Evolutionary conservation across 148 eudicot genomes (phyloP).

Genomic region (Rhododendron ferrugineum): DNA sequence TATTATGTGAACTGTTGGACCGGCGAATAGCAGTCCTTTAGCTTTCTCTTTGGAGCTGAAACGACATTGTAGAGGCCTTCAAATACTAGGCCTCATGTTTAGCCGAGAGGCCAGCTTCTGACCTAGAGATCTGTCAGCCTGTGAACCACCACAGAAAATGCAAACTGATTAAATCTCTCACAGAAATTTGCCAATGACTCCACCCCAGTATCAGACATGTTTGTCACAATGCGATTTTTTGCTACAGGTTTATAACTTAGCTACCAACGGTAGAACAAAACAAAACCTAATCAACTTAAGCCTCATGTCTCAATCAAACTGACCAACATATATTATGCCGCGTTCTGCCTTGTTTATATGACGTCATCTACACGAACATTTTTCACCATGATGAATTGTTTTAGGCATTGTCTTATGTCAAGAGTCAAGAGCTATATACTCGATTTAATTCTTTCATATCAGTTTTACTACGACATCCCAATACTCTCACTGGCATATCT

Average conservation of each 20-base stretch:
- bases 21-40: background rate
- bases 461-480: background rate
- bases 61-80: background rate
- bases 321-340: background rate
- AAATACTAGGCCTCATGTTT: background rate
- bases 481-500: background rate
- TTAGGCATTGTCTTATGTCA: background rate
- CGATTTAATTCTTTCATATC: background rate
- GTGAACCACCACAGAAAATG: background rate
- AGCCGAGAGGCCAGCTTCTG: slow-evolving; percentile 9
- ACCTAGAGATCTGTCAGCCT: slow-evolving; percentile 2
- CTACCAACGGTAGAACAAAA: background rate
- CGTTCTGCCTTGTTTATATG: background rate
- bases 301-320: background rate
- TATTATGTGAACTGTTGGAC: background rate
- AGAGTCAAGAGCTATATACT: background rate
- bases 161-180: background rate
- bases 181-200: background rate
- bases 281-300: background rate
- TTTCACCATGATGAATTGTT: background rate
- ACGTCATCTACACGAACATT: background rate
- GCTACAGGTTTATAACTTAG: background rate
- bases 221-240: background rate
- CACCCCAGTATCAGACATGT: background rate
- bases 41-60: background rate